Percentiles rank a stretch among this genome's conserved stretches.
phyloP scores from a whole-genome alignment of 2,329 filamentous ascomycete species.

The Dactylellina cionopaga region DNA sequence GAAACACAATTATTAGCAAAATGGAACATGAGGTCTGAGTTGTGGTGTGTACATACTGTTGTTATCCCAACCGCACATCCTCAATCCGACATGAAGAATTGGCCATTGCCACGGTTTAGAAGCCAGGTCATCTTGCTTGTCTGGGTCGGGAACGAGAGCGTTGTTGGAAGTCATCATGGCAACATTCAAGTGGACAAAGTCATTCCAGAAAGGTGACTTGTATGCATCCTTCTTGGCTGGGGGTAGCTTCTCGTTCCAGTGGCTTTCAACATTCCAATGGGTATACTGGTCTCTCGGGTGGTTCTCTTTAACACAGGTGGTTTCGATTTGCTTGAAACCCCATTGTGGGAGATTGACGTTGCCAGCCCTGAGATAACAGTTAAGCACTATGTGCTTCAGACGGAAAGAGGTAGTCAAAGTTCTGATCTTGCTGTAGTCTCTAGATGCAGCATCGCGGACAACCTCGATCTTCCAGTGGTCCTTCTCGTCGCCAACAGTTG shows the following conservation, averaged over 20 bases:
- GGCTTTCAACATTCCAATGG: slow-evolving; percentile 98
- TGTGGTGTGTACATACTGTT: slow-evolving; percentile 68
- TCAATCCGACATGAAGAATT: slow-evolving; percentile 89
- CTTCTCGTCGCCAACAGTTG: slow-evolving; percentile 94
- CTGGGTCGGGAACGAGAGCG: slow-evolving; percentile 93
- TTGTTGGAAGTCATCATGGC: slow-evolving; percentile 99
- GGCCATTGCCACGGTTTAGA: slow-evolving; percentile 99
- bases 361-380: slow-evolving; percentile 93
- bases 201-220: slow-evolving; percentile 95
- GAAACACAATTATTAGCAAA: slow-evolving; percentile 8
- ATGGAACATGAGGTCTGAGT: no score
- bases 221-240: slow-evolving; percentile 88
- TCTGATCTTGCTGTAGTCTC: slow-evolving; percentile 83
- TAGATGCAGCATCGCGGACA: slow-evolving; percentile 85
- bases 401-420: slow-evolving; percentile 95
- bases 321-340: slow-evolving; percentile 99
- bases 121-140: slow-evolving; percentile 98
- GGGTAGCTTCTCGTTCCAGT: slow-evolving; percentile 87
- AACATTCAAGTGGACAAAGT: slow-evolving; percentile 97
- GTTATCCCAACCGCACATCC: slow-evolving; percentile 98
- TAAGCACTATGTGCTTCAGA: slow-evolving; percentile 80
- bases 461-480: slow-evolving; percentile 97
- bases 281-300: slow-evolving; percentile 93
- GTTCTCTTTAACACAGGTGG: slow-evolving; percentile 92
- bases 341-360: slow-evolving; percentile 97